phyloP scores from a whole-genome alignment of 2,329 filamentous ascomycete species.

The Fusarium nurragi region DNA sequence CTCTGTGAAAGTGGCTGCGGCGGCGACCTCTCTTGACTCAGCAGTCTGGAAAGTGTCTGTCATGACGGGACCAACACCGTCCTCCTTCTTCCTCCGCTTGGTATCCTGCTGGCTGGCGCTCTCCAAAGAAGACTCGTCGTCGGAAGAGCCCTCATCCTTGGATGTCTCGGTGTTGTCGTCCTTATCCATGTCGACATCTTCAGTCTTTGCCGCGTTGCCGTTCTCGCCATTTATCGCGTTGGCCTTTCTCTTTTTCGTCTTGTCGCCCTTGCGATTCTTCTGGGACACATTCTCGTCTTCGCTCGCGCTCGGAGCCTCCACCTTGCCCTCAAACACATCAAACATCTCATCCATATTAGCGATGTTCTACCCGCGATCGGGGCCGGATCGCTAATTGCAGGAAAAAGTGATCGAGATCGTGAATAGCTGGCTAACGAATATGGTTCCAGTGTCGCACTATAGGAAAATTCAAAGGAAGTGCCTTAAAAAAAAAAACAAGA shows the following conservation, averaged over 20 bases:
- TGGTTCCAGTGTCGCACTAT: neutral
- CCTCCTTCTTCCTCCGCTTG: constrained; percentile 67
- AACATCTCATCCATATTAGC: constrained; percentile 79
- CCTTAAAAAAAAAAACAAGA: neutral
- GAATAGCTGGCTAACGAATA: constrained; percentile 1
- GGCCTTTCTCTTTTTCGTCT: constrained; percentile 85
- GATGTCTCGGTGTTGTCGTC: constrained; percentile 55
- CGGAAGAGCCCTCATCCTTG: constrained; percentile 49
- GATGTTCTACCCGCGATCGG: constrained; percentile 25
- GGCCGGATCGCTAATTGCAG: constrained; percentile 16
- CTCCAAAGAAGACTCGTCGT: constrained; percentile 51
- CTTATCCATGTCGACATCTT: constrained; percentile 45
- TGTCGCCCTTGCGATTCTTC: constrained; percentile 64
- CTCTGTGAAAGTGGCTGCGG: constrained; percentile 73
- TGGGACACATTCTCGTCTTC: constrained; percentile 58
- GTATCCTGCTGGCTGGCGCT: constrained; percentile 65
- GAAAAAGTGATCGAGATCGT: constrained; percentile 28
- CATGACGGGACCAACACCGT: constrained; percentile 77
- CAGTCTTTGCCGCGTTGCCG: constrained; percentile 26
- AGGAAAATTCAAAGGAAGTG: neutral
- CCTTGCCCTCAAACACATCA: constrained; percentile 78
- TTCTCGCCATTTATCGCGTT: constrained; percentile 72
- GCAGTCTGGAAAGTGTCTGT: constrained; percentile 96
- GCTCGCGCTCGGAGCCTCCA: constrained; percentile 51
- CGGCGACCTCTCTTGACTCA: constrained; percentile 88